Evolutionary conservation across 306 rosid genomes (phyloP).

Genomic region (Lithocarpus polystachyus): DNA sequence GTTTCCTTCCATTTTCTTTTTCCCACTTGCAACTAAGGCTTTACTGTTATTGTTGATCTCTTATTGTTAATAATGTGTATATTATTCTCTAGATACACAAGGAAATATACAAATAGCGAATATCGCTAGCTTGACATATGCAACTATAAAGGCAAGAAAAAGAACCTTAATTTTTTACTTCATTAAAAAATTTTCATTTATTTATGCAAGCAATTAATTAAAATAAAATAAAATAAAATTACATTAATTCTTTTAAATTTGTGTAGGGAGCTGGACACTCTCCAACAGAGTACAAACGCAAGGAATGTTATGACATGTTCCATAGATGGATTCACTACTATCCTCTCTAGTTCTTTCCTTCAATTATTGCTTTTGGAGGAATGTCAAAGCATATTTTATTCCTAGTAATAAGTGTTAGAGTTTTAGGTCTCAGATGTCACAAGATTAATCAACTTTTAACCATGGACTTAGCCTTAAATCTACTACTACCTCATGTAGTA

Average conservation of each 20-base stretch:
- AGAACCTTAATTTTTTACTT: background rate
- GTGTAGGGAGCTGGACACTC: conserved; percentile 25
- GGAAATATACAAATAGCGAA: conserved; percentile 1
- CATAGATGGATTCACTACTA: conserved; percentile 16
- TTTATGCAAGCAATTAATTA: background rate
- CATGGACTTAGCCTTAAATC: too few species aligned
- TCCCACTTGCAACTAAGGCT: too few species aligned
- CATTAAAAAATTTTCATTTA: background rate
- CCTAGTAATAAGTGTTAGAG: too few species aligned
- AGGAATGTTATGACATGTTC: conserved; percentile 13
- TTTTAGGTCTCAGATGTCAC: too few species aligned
- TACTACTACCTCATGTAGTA: too few species aligned
- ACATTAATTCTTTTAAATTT: background rate
- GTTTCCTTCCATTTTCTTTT: background rate
- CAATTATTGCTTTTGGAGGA: background rate
- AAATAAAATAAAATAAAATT: background rate
- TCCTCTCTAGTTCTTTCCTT: conserved; percentile 1
- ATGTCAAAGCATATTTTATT: too few species aligned
- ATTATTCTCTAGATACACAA: conserved; percentile 9
- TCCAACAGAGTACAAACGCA: conserved; percentile 23
- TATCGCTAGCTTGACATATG: conserved; percentile 17
- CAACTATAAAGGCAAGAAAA: conserved; percentile 20
- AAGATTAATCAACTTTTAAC: too few species aligned
- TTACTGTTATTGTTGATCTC: background rate
- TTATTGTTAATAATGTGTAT: background rate